Evolutionary conservation across 768 basidiomycete species (phyloP), one percentile per base, ranked within the genome.

Genomic region (Mycena rosella): DNA sequence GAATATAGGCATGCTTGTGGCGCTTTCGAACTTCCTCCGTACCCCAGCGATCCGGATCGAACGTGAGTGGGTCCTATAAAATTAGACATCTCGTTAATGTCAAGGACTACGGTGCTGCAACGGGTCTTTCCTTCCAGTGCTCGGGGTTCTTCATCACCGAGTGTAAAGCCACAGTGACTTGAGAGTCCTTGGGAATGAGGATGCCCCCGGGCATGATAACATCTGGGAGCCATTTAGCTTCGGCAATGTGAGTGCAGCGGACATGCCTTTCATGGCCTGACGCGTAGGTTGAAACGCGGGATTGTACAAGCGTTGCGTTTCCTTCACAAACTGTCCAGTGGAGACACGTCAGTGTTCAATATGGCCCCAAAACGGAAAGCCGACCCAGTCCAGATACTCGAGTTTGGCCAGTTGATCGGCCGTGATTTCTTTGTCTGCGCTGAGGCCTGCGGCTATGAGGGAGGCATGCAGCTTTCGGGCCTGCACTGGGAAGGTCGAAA

Each of bases 321-420:
- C n/a, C n/a, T n/a, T n/a, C n/a, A 66, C 42, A 30, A 66, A 66
- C 58, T 66, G 34, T 20, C 7, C 0, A 9, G n/a, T 47, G 17
- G 9, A 5, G 32, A 34, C 5, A 11, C n/a, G 5, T 44, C 42
- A 27, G 24, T 15, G 45, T 22, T 22, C 11, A 34, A 15, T n/a
- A 29, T 36, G 3, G 3, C 7, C 6, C 9, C n/a, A 11, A 36
- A 1, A 14, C 10, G 7, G 13, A 9, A 26, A 14, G 26, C 64
- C 22, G 7, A 70, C 68, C 68, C 68, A 70, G 29, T 70, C 68
- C 5, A 70, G 49, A n/a, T 70, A 70, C 54, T 70, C 68, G 5
- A 70, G 47, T 44, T 65, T 70, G 18, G 2, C 55, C 15, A 70
- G 24, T 32, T 70, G 58, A 11, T 70, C 68, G 1, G 68, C 63